Evolutionary conservation across 305 asterid species (phyloP), one percentile per base, ranked within the genome.

Genomic region (Petunia hybrid): DNA sequence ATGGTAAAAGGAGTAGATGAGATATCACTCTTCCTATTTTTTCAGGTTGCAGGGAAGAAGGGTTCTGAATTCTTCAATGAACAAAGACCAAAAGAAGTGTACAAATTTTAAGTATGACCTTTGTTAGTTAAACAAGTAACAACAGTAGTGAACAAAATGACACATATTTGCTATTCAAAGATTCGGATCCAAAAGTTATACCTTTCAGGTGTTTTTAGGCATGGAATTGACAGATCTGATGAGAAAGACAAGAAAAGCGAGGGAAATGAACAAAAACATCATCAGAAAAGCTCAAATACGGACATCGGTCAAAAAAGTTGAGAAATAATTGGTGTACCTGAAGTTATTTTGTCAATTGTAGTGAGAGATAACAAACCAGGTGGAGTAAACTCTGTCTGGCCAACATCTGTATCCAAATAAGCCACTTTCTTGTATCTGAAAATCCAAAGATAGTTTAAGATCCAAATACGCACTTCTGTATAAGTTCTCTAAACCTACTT

Each of bases 401-500:
- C 98, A 85, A 93, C 98, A 87, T 97, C 99, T 59, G 98, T 94
- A 85, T 97, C 99, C 82, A 97, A 93, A 85, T 90, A 97, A 87
- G 97, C 98, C 82, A 94, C 98, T 67, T 85, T 93, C 83, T 87
- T 89, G 86, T 90, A 92, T 89, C 99, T 97, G 92, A 83, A 81
- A 82, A 8, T 36, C 64, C 83, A 59, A 89, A 46, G 41, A 12
- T 0, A 69, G 61, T 51, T 73, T 12, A 73, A 35, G 38, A 51
- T 73, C 63, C 16, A 59, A 73, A 51, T 41, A 3, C 51, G 46
- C 35, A 7, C 63, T 51, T 73, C 63, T 51, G 31, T 71, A 71
- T 6, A 82, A 75, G 77, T 67, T 48, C 77, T 59, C 51, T 84
- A 75, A 43, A 59, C 77, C 45, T 45, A 39, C 76, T 16, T 14